These are phyloP conservation scores for Pyrus hybrid DNA, from an alignment of 331 rosid genomes.

Conservation along the genomic window DNA sequence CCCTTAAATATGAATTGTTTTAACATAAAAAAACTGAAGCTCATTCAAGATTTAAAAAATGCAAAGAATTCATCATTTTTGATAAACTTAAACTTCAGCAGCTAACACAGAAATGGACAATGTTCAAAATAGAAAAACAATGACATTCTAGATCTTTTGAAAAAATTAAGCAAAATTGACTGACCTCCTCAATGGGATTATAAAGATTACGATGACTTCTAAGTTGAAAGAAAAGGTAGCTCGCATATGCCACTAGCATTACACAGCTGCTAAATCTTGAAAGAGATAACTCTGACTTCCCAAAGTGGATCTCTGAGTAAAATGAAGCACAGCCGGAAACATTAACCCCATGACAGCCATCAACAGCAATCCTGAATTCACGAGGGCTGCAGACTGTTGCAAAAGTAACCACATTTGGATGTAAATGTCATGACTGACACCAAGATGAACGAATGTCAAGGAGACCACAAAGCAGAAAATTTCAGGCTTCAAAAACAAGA, in stretches of 20 bases:
- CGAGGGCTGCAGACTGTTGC: slow-evolving; percentile 40
- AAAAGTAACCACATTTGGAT: slow-evolving; percentile 2
- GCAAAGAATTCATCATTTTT: background rate
- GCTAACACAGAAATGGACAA: background rate
- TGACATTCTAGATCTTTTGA: background rate
- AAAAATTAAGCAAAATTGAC: background rate
- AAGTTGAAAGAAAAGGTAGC: slow-evolving; percentile 46
- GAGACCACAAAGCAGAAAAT: background rate
- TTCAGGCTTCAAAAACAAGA: background rate
- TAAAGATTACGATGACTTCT: slow-evolving; percentile 30
- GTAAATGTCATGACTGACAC: background rate
- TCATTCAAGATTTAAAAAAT: background rate
- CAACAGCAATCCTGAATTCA: slow-evolving; percentile 45
- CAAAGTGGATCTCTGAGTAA: slow-evolving; percentile 39
- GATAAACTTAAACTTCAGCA: background rate
- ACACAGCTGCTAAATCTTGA: slow-evolving; percentile 49
- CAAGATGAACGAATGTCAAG: background rate
- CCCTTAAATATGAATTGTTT: background rate
- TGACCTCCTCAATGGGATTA: slow-evolving; percentile 35
- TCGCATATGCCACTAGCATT: slow-evolving; percentile 44
- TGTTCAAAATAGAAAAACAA: background rate
- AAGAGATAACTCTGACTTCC: slow-evolving; percentile 38
- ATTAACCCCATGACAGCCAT: slow-evolving; percentile 51
- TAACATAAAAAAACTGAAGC: background rate
- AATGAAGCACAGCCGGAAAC: slow-evolving; percentile 50